A percentile compares a stretch with the other conserved stretches of the same genome.
Evolutionary conservation across 805 yeast species (phyloP).

Genomic region (Candida silvatica): DNA sequence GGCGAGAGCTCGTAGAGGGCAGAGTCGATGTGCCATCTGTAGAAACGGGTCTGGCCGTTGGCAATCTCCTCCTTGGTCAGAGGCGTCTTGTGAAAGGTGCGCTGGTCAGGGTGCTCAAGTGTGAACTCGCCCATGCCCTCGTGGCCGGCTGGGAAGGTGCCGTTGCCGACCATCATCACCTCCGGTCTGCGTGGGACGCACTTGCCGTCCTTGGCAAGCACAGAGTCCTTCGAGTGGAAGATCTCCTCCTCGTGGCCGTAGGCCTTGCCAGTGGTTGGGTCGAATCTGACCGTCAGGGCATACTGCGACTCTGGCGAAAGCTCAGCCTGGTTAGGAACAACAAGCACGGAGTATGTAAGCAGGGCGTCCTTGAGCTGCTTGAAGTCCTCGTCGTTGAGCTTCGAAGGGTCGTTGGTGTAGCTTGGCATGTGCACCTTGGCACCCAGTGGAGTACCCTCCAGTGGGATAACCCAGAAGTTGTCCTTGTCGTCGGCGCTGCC

Average conservation of each 20-base stretch:
- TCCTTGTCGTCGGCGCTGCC: too few species aligned
- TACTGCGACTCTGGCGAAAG: slow-evolving; percentile 72
- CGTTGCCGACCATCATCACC: slow-evolving; percentile 86
- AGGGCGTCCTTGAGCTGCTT: slow-evolving; percentile 52
- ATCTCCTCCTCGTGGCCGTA: slow-evolving; percentile 81
- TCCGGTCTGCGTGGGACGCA: slow-evolving; percentile 80
- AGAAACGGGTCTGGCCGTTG: slow-evolving; percentile 64
- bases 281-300: slow-evolving; percentile 66
- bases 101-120: slow-evolving; percentile 80
- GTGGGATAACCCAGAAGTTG: slow-evolving; percentile 31
- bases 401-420: slow-evolving; percentile 67
- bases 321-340: slow-evolving; percentile 63
- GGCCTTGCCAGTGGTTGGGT: slow-evolving; percentile 57
- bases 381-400: slow-evolving; percentile 60
- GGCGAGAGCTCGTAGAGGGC: slow-evolving; percentile 83
- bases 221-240: slow-evolving; percentile 55
- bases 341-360: slow-evolving; percentile 59
- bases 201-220: slow-evolving; percentile 72
- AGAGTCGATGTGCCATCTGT: slow-evolving; percentile 92
- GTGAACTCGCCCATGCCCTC: slow-evolving; percentile 38
- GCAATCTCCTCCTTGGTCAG: slow-evolving; percentile 57
- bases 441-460: slow-evolving; percentile 52
- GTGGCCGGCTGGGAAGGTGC: slow-evolving; percentile 41
- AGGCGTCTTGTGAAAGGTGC: slow-evolving; percentile 64
- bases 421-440: slow-evolving; percentile 58